Conservation (phyloP, 257 asterid species). For the Petunia secreta region DNA sequence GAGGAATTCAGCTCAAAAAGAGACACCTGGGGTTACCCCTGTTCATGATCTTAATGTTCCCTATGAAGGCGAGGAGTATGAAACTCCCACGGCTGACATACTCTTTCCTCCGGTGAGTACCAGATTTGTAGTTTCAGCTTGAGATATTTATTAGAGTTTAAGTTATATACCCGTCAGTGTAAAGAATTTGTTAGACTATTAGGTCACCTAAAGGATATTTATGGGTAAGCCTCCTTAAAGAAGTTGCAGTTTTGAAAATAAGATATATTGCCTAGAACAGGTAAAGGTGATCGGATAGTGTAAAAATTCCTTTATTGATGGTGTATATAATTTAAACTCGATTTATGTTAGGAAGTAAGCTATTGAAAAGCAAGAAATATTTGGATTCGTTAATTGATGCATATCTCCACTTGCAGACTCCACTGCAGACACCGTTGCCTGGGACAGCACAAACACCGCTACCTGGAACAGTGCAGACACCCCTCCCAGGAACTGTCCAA, state of each 20-base stretch:
- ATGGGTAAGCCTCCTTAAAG: too few relatives aligned
- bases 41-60: slow-evolving; percentile 97
- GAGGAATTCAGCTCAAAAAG: slow-evolving; percentile 60
- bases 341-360: neutral
- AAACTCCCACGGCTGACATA: slow-evolving; percentile 95
- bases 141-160: too few relatives aligned
- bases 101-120: slow-evolving; percentile 91
- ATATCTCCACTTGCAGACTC: slow-evolving; percentile 62
- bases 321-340: too few relatives aligned
- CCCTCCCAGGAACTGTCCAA: slow-evolving; percentile 68
- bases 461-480: slow-evolving; percentile 77
- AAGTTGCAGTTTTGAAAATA: too few relatives aligned
- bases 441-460: slow-evolving; percentile 77
- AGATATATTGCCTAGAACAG: too few relatives aligned
- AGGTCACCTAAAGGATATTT: too few relatives aligned
- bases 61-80: slow-evolving; percentile 96
- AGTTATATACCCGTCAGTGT: too few relatives aligned
- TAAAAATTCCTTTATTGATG: too few relatives aligned
- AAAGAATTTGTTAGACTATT: too few relatives aligned
- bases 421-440: slow-evolving; percentile 81
- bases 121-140: neutral
- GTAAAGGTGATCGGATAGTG: too few relatives aligned
- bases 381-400: neutral
- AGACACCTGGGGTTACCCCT: slow-evolving; percentile 63
- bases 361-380: neutral